Base-by-base conservation (phyloP, 1,139 yeast species). In the Hansenula sp. region DNA sequence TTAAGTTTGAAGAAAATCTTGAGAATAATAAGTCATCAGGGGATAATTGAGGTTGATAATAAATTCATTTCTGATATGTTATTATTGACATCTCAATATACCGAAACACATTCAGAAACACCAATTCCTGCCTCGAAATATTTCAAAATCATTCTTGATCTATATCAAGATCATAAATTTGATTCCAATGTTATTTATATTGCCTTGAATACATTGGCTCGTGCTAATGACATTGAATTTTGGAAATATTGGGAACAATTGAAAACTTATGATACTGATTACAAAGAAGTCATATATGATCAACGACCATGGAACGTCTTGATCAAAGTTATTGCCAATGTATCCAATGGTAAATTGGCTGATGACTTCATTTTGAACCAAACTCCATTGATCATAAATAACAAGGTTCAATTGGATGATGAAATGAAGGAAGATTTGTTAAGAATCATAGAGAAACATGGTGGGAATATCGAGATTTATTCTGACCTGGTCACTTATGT, bases 221-320 rank as follows among this genome's bases (percentile, higher is more conserved):
- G 47, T 32, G 48, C 54, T 7, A 50, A 53, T 34, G 41, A 50
- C 17, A 21, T 33, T 10, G 35, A 42, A 19, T 49, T 57, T 36
- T 55, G 49, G 48, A 10, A 25, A 4, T 57, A 40, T 38, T 57
- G 59, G 61, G 46, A 46, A 4, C 13, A 36, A 1, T 28, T 55
- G 4, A 31, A 36, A 2, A 24, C 24, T 16, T 43, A 49, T 16
- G n/a, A 33, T 9, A 19, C 24, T 6, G 38, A 30, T 13, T 31
- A 10, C 0, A 17, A 30, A 4, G 36, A 29, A 4, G 31, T 55
- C 0, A 31, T 45, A 1, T 40, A 60, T 2, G 53, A 64, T 15
- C 41, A 48, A 2, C 59, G 61, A 25, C 63, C 68, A 13, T 58
- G 70, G 58, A 51, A 49, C 3, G 43, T 63, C 9, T 32, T 66